Percentiles rank a stretch among this genome's conserved stretches.
Evolutionary conservation across 176 grass and related monocot genomes (phyloP).

Genomic region (Luzula sylvatica): DNA sequence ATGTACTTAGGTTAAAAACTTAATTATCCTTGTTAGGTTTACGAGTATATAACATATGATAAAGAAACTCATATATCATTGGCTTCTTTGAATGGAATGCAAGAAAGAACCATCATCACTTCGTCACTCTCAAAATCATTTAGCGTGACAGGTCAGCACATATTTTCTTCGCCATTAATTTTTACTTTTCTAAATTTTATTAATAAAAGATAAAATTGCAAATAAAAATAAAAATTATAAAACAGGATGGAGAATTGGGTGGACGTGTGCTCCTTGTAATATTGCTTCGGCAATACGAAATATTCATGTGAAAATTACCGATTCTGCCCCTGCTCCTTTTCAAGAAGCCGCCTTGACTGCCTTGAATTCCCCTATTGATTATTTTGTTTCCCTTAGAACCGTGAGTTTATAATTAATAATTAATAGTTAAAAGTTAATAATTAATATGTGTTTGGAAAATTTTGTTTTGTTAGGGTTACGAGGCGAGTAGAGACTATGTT

Average conservation of each 20-base stretch:
- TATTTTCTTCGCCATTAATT: too few species aligned
- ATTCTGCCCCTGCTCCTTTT: conserved; percentile 95
- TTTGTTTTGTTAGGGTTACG: conserved; percentile 51
- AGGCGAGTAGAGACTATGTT: conserved; percentile 50
- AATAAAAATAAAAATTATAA: background rate
- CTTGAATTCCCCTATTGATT: conserved; percentile 37
- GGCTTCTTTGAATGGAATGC: conserved; percentile 31
- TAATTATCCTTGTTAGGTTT: conserved; percentile 49
- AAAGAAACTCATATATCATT: conserved; percentile 31
- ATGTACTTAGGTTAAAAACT: too few species aligned
- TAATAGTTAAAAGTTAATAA: conserved; percentile 6
- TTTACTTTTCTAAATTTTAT: background rate
- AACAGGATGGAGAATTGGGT: conserved; percentile 90
- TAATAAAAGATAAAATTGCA: background rate
- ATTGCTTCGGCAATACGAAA: conserved; percentile 80
- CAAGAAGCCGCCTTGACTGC: conserved; percentile 82
- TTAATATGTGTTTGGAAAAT: background rate
- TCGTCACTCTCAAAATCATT: conserved; percentile 50
- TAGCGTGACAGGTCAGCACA: conserved; percentile 67
- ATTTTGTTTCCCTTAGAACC: conserved; percentile 56
- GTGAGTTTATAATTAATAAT: conserved; percentile 21
- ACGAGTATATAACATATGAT: conserved; percentile 51
- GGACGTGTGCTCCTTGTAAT: conserved; percentile 58
- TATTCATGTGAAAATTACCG: conserved; percentile 71
- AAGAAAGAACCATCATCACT: conserved; percentile 39